Conservation (phyloP, 257 asterid genomes). For the Handroanthus guayacan region DNA sequence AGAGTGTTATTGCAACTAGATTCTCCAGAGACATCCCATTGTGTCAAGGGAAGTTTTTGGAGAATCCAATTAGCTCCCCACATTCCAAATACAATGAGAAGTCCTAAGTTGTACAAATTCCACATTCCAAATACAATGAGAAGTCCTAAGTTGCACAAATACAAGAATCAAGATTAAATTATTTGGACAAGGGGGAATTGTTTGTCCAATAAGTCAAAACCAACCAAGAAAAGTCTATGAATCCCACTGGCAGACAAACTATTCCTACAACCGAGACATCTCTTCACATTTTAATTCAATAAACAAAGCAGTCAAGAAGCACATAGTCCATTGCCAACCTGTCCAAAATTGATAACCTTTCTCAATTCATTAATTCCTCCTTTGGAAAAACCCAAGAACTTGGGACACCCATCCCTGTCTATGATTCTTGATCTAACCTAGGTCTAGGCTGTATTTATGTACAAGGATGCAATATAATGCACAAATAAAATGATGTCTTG, state of each 20-base stretch:
- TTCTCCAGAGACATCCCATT: background rate
- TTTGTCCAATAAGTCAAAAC: slow-evolving; percentile 45
- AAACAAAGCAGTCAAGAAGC: slow-evolving; percentile 37
- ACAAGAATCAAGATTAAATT: background rate
- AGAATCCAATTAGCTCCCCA: slow-evolving; percentile 27
- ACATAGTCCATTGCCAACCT: slow-evolving; percentile 56
- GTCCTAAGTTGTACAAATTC: slow-evolving; percentile 20
- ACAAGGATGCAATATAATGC: slow-evolving; percentile 28
- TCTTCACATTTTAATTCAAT: slow-evolving; percentile 33
- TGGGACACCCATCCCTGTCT: slow-evolving; percentile 40
- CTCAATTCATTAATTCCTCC: slow-evolving; percentile 32
- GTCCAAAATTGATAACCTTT: slow-evolving; percentile 50
- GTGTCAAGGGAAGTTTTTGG: background rate
- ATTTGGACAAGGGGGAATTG: slow-evolving; percentile 17
- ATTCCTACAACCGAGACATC: slow-evolving; percentile 45
- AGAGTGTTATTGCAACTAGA: no score
- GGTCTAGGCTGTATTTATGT: slow-evolving; percentile 36
- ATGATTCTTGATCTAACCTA: slow-evolving; percentile 37
- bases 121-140: slow-evolving; percentile 15
- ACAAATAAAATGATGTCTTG: slow-evolving; percentile 38
- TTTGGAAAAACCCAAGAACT: slow-evolving; percentile 47
- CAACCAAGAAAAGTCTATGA: slow-evolving; percentile 38
- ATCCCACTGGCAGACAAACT: slow-evolving; percentile 52
- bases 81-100: slow-evolving; percentile 10
- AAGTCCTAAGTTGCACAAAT: slow-evolving; percentile 11